A percentile compares a stretch with the other conserved stretches of the same genome.
These are phyloP conservation scores for Vitis hybrid DNA, from an alignment of 177 flowering plant species.

Conservation along the genomic window DNA sequence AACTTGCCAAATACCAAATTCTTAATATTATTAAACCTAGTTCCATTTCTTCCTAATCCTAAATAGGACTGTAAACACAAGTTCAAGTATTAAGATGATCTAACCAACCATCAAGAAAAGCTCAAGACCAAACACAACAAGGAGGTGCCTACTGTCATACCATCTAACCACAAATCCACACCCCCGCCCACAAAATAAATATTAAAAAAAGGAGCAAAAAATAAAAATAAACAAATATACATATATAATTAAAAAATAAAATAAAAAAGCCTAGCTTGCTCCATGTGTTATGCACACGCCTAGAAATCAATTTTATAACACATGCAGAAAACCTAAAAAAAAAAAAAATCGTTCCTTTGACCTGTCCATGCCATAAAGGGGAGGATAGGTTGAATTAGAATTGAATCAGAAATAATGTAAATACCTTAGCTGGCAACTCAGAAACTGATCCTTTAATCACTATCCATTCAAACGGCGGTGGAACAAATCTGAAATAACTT, in stretches of 20 bases:
- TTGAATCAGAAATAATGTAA: neutral
- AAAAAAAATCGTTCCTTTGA: neutral
- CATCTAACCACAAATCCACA: neutral
- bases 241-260: too few species aligned
- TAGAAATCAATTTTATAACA: too few species aligned
- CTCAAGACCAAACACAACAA: too few species aligned
- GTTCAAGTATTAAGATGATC: neutral
- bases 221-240: neutral
- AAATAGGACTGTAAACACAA: neutral
- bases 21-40: too few species aligned
- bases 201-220: neutral
- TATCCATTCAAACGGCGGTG: constrained; percentile 74
- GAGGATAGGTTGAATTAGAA: neutral
- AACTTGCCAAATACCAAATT: too few species aligned
- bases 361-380: too few species aligned
- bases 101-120: too few species aligned
- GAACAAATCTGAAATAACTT: constrained; percentile 71
- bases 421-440: constrained; percentile 31
- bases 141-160: too few species aligned
- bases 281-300: too few species aligned
- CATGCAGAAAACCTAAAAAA: neutral
- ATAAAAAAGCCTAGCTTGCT: too few species aligned
- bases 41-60: too few species aligned
- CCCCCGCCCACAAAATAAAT: neutral
- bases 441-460: constrained; percentile 17